Evolutionary conservation across 306 rosid genomes (phyloP).

Genomic region (Cucurbita moschata): DNA sequence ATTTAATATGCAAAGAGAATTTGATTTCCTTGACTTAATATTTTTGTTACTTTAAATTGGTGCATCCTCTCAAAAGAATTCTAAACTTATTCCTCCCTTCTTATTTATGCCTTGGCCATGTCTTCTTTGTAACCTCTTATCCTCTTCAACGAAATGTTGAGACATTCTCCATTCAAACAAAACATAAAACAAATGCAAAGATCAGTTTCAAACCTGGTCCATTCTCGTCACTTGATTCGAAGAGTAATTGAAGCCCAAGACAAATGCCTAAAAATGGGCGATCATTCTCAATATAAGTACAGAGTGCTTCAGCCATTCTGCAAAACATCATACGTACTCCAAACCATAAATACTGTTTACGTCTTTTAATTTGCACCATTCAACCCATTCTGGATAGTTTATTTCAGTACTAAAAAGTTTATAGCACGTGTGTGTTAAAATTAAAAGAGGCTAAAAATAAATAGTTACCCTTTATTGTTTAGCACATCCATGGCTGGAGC

Average conservation of each 20-base stretch:
- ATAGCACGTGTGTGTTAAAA: background rate
- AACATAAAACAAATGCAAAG: constrained; percentile 5
- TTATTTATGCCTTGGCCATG: background rate
- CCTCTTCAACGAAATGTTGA: background rate
- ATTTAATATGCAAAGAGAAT: background rate
- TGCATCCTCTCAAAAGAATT: background rate
- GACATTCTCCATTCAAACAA: background rate
- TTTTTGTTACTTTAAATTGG: background rate
- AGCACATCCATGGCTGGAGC: constrained; percentile 86
- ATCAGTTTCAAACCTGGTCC: constrained; percentile 49
- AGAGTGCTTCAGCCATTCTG: constrained; percentile 86
- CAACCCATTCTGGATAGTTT: background rate
- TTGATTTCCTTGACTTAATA: background rate
- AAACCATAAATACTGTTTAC: background rate
- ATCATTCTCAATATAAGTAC: constrained; percentile 66
- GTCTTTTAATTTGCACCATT: background rate
- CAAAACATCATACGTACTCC: constrained; percentile 14
- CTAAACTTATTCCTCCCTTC: background rate
- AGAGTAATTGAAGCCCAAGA: constrained; percentile 95
- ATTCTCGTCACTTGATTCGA: constrained; percentile 87
- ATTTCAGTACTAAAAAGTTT: background rate
- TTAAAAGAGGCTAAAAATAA: background rate
- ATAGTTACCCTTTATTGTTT: constrained; percentile 47
- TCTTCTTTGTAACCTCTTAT: background rate
- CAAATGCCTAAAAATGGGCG: constrained; percentile 89